Evolutionary conservation across 495 filamentous ascomycete genomes (phyloP).

Genomic region (Hypomontagnella submonticulosa): DNA sequence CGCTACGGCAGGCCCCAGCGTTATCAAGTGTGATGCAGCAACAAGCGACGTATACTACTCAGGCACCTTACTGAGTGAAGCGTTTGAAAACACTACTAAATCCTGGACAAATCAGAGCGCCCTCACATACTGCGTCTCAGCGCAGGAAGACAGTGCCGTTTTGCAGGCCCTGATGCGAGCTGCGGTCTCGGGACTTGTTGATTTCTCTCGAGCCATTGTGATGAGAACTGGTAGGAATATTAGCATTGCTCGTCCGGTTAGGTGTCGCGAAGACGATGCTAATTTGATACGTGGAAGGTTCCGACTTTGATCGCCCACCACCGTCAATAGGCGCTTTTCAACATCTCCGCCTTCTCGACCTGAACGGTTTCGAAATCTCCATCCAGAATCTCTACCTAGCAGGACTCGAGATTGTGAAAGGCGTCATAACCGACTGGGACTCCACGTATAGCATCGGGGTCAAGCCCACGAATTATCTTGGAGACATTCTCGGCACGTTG

Average conservation of each 20-base stretch:
- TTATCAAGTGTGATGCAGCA: conserved; percentile 74
- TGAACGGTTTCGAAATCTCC: conserved; percentile 68
- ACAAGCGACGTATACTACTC: conserved; percentile 80
- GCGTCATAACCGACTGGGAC: conserved; percentile 71
- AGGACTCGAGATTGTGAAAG: conserved; percentile 73
- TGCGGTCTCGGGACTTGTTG: conserved; percentile 63
- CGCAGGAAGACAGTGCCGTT: conserved; percentile 80
- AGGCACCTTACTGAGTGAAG: conserved; percentile 67
- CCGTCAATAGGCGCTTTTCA: conserved; percentile 62
- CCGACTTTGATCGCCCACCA: conserved; percentile 77
- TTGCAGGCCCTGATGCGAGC: conserved; percentile 75
- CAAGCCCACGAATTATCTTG: conserved; percentile 74
- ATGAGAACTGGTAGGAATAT: conserved; percentile 68
- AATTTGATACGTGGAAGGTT: conserved; percentile 50
- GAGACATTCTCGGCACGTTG: conserved; percentile 75
- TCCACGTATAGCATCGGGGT: conserved; percentile 67
- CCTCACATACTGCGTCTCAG: conserved; percentile 74
- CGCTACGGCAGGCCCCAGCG: conserved; percentile 63
- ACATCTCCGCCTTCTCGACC: conserved; percentile 68
- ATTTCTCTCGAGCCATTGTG: conserved; percentile 75
- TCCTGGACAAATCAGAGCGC: conserved; percentile 73
- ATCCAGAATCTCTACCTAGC: conserved; percentile 74
- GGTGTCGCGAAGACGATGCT: neutral
- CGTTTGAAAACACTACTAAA: conserved; percentile 72
- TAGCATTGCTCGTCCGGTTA: neutral